Conservation (phyloP, 2,329 filamentous ascomycete genomes). For the Fusarium lyarnte region DNA sequence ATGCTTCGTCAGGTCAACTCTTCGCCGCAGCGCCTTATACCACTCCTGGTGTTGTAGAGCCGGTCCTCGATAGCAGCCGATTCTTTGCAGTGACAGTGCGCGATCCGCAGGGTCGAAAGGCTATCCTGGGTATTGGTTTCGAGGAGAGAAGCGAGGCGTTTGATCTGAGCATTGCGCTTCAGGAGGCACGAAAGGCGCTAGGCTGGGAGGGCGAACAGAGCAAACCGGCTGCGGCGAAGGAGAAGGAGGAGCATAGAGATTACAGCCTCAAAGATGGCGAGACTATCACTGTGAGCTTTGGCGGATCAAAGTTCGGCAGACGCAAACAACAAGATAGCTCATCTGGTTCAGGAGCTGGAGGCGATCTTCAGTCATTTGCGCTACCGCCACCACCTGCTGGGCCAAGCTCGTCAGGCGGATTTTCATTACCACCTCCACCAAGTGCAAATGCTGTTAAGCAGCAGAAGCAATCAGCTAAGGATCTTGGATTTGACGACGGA, state of each 20-base stretch:
- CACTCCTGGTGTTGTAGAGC: slow-evolving; percentile 72
- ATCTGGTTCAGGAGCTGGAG: slow-evolving; percentile 33
- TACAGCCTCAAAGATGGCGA: slow-evolving; percentile 90
- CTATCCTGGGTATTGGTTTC: slow-evolving; percentile 84
- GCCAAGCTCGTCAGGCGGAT: slow-evolving; percentile 49
- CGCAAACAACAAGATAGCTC: slow-evolving; percentile 52
- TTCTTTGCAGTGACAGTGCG: slow-evolving; percentile 88
- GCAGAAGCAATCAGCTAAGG: slow-evolving; percentile 66
- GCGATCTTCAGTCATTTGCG: slow-evolving; percentile 68
- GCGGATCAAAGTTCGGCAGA: slow-evolving; percentile 62
- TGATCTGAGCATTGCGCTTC: slow-evolving; percentile 82
- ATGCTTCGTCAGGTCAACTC: slow-evolving; percentile 74
- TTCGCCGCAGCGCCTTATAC: slow-evolving; percentile 88
- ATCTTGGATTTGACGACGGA: slow-evolving; percentile 86
- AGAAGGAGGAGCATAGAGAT: slow-evolving; percentile 60
- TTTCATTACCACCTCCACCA: slow-evolving; percentile 74
- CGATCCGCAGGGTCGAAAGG: slow-evolving; percentile 78
- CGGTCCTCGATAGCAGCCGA: slow-evolving; percentile 79
- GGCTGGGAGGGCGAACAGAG: slow-evolving; percentile 62
- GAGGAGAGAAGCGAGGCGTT: slow-evolving; percentile 88
- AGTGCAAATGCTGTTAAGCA: slow-evolving; percentile 67
- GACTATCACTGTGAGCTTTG: slow-evolving; percentile 84
- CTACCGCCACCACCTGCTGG: slow-evolving; percentile 74
- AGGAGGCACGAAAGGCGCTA: slow-evolving; percentile 78
- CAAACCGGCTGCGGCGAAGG: slow-evolving; percentile 50